Evolutionary conservation across 352 stramenopile species (phyloP), one percentile per base, ranked within the genome.

Genomic region (Pythium utonaiense): DNA sequence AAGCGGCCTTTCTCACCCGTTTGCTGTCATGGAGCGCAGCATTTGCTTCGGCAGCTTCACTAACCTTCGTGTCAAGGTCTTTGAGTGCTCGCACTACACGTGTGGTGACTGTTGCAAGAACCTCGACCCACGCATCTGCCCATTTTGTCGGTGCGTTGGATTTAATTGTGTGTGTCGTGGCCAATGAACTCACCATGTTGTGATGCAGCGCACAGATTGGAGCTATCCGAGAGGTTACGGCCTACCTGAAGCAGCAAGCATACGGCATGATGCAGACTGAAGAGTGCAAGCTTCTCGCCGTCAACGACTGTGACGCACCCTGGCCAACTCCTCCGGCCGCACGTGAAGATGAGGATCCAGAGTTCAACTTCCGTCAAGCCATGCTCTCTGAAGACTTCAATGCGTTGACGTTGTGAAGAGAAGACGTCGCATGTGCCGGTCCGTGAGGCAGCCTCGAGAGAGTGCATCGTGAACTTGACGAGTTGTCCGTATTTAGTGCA

Each of bases 111-210:
- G 64, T 42, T 49, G 61, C 6, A 31, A 28, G 21, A 49, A 33
- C 9, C n/a, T 66, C 3, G 19, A 10, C 9, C 36, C 7, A 12
- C 38, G 40, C 10, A 21, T 31, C 12, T 70, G 64, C 31, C 64
- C 64, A 17, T 70, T 44, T 36, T 70, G 64, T 27, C 64, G 64
- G 64, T 70, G 22, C 17, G 64, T 66, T 22, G 14, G 40, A 14
- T 3, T 16, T n/a, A 24, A 10, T 28, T 22, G 19, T 27, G 28
- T 7, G 30, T 21, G 16, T 31, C n/a, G n/a, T n/a, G n/a, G n/a
- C n/a, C 19, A 13, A n/a, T 27, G 12, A 40, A 22, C 24, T 44
- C 21, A 31, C 45, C 17, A 1, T 30, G 30, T 53, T 30, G 14
- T 63, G 2, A 14, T 53, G 0, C 27, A 70, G 64, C 16, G 30